A percentile compares a stretch with the other conserved stretches of the same genome.
Evolutionary conservation across 257 asterid genomes (phyloP).

Genomic region (Coffea eugenioides): DNA sequence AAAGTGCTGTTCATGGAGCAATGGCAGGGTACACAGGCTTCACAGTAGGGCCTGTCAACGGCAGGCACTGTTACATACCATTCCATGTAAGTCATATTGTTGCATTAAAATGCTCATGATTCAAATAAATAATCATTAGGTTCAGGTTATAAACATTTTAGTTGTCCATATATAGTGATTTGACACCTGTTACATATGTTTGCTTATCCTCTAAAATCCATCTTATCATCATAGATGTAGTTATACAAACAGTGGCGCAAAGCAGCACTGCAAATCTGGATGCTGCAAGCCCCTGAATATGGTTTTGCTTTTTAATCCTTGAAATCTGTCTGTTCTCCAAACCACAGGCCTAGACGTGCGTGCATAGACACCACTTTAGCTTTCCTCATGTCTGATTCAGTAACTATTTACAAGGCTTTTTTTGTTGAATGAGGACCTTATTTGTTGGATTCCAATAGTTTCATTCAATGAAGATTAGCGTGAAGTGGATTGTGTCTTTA

Average conservation of each 20-base stretch:
- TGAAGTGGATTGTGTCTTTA: no score
- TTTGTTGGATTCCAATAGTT: no score
- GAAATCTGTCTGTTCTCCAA: no score
- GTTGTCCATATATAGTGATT: background rate
- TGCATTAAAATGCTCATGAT: background rate
- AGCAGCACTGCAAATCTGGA: no score
- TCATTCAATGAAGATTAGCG: no score
- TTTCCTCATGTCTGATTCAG: no score
- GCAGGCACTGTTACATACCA: constrained; percentile 75
- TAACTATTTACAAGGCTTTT: no score
- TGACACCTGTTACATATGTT: background rate
- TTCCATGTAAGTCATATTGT: constrained; percentile 55
- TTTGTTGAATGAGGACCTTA: no score
- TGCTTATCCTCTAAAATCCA: background rate
- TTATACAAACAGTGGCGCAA: no score
- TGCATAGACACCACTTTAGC: no score
- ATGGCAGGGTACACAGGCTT: constrained; percentile 96
- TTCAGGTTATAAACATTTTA: background rate
- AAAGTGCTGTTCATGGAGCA: constrained; percentile 92
- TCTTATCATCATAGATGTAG: no score
- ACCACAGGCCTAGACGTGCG: no score
- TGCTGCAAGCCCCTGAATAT: background rate
- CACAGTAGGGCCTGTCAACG: constrained; percentile 72
- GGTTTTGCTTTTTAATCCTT: background rate
- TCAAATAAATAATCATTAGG: background rate